Conservation (phyloP, 2,329 filamentous ascomycete species). For the Aspergillus sp. region DNA sequence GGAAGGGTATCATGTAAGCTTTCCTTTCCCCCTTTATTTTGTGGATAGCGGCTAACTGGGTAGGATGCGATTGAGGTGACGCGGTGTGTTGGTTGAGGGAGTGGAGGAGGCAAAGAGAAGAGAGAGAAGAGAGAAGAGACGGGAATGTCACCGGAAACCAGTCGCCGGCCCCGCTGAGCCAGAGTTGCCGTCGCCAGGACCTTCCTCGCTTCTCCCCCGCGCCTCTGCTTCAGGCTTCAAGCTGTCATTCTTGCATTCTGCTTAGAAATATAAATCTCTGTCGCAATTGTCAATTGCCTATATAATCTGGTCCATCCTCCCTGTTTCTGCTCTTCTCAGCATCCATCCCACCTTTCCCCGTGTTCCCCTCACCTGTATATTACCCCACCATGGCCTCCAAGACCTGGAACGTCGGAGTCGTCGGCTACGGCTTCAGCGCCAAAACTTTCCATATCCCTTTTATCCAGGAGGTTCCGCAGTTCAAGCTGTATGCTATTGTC, state of each 20-base stretch:
- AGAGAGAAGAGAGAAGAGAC: background rate
- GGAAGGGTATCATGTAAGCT: conserved; percentile 28
- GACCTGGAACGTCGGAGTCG: conserved; percentile 57
- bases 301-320: background rate
- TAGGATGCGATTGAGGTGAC: conserved; percentile 36
- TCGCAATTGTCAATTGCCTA: background rate
- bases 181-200: conserved; percentile 43
- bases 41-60: background rate
- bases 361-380: conserved; percentile 16
- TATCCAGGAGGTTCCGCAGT: conserved; percentile 61
- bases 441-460: conserved; percentile 86
- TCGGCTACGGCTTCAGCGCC: conserved; percentile 65
- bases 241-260: background rate
- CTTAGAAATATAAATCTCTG: background rate
- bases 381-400: conserved; percentile 40
- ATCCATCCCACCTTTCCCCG: background rate
- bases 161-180: conserved; percentile 52
- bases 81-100: conserved; percentile 29
- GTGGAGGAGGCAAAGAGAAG: background rate
- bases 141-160: background rate
- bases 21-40: background rate
- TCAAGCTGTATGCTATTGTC: conserved; percentile 72
- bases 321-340: background rate
- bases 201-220: conserved; percentile 29
- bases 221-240: conserved; percentile 12